phyloP scores from a whole-genome alignment of 345 rosid genomes.

The Euphorbia peplus region DNA sequence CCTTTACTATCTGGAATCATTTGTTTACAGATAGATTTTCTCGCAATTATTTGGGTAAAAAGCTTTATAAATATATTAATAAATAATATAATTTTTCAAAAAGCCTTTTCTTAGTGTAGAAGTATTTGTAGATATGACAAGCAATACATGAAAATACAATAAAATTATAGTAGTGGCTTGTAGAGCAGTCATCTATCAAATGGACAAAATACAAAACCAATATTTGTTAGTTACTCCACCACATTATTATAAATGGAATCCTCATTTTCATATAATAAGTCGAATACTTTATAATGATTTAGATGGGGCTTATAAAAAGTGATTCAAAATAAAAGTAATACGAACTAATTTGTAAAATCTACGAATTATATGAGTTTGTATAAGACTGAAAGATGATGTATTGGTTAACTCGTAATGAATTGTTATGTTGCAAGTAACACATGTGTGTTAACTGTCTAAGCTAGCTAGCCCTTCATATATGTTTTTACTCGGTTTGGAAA shows the following conservation, averaged over 20 bases:
- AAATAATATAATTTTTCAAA: neutral
- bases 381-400: no score
- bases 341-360: no score
- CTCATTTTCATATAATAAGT: no score
- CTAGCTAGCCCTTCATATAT: no score
- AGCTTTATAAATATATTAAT: neutral
- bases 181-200: neutral
- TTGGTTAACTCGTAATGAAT: no score
- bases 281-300: no score
- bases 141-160: neutral
- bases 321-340: no score
- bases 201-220: neutral
- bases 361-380: neutral
- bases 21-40: neutral
- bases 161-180: no score
- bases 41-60: neutral
- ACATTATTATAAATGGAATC: neutral
- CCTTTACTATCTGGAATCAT: conserved; percentile 17
- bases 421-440: no score
- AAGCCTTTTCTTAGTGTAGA: conserved; percentile 4
- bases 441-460: no score
- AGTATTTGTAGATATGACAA: conserved; percentile 12
- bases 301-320: no score
- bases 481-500: no score
- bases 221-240: neutral